Conservation (phyloP, 371 early-diverging fungal genomes). For the Nosema muscidifuracis region DNA sequence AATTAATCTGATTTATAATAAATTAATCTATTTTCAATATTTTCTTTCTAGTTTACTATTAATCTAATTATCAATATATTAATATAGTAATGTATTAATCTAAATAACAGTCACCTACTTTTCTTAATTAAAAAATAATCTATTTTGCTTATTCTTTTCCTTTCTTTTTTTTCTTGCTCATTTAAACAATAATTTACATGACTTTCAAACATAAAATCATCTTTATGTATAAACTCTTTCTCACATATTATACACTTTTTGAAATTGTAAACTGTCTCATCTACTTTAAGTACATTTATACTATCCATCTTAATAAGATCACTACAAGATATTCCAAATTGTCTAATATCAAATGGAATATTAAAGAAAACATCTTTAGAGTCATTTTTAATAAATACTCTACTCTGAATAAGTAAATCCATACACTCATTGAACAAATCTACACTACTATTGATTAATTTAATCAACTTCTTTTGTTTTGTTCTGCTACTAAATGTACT, state of each 20-base stretch:
- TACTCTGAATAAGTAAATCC: conserved; percentile 7
- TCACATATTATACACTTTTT: conserved; percentile 32
- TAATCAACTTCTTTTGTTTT: conserved; percentile 14
- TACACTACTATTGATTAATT: not conserved
- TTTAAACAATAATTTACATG: conserved; percentile 48
- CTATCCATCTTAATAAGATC: not conserved
- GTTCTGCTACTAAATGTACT: conserved; percentile 6
- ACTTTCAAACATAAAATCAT: conserved; percentile 17
- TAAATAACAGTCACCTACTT: no score
- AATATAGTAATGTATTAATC: no score
- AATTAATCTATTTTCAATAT: no score
- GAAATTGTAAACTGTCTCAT: not conserved
- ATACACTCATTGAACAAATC: conserved; percentile 25
- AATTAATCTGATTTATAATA: no score
- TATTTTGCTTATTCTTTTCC: conserved; percentile 11
- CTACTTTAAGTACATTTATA: not conserved
- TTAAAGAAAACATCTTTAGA: not conserved
- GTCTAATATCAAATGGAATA: not conserved
- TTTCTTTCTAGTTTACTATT: no score
- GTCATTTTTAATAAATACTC: not conserved
- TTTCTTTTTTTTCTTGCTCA: conserved; percentile 6
- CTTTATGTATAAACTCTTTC: conserved; percentile 13
- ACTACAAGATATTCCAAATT: conserved; percentile 34
- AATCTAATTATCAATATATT: no score
- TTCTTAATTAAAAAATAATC: no score